Evolutionary conservation across 768 basidiomycete genomes (phyloP).

Genomic region (Tylopilus sp.): DNA sequence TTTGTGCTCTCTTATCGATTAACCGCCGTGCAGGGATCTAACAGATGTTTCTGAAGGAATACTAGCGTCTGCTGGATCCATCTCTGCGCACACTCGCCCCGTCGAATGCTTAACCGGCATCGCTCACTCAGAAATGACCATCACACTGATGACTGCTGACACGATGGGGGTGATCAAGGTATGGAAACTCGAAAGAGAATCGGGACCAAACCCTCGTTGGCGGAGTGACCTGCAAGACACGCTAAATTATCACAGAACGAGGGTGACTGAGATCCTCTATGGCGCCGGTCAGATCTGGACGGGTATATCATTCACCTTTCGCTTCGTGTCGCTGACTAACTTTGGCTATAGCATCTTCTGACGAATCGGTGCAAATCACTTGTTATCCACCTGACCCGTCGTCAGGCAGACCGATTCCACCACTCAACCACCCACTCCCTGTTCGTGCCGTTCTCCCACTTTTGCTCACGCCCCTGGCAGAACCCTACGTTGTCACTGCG

Average conservation of each 20-base stretch:
- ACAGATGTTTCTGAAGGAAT: constrained; percentile 40
- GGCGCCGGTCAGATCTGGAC: constrained; percentile 84
- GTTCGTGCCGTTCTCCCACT: constrained; percentile 77
- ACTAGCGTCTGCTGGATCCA: constrained; percentile 55
- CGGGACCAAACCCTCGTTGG: constrained; percentile 45
- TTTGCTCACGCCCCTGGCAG: constrained; percentile 54
- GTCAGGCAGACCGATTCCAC: constrained; percentile 40
- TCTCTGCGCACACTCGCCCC: constrained; percentile 85
- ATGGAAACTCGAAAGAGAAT: constrained; percentile 62
- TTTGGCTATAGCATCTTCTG: constrained; percentile 67
- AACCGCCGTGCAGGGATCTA: constrained; percentile 53
- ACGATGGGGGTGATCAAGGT: constrained; percentile 87
- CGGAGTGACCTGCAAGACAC: constrained; percentile 49
- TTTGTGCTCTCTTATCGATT: neutral
- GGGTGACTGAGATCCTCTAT: constrained; percentile 69
- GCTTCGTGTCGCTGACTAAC: neutral
- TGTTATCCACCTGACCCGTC: constrained; percentile 37
- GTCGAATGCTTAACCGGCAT: constrained; percentile 74
- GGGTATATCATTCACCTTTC: constrained; percentile 41
- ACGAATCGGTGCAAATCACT: constrained; percentile 74
- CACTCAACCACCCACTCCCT: constrained; percentile 56
- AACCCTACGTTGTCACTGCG: constrained; percentile 78
- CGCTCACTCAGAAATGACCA: constrained; percentile 41
- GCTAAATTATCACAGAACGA: constrained; percentile 72
- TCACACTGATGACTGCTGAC: constrained; percentile 76